Base-by-base conservation (phyloP, 352 stramenopile genomes). In the Phytophthora pluvialis region DNA sequence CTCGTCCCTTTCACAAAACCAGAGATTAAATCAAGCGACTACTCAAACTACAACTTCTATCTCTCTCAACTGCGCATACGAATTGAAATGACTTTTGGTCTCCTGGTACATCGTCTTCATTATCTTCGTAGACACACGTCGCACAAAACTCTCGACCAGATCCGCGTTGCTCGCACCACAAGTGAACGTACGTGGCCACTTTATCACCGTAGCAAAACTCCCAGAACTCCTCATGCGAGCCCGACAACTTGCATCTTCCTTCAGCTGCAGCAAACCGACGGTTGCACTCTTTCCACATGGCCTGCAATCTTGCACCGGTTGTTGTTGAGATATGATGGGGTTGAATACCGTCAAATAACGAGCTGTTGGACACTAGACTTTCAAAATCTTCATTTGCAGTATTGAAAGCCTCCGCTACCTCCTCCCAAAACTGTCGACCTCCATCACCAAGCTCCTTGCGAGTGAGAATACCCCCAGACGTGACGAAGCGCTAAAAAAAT, bases 401-500 rank as follows among this genome's bases (percentile, higher is more conserved):
- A n/a, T n/a, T n/a, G n/a, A n/a, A n/a, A n/a, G n/a, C n/a, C n/a
- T n/a, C n/a, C n/a, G n/a, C n/a, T n/a, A n/a, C n/a, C n/a, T n/a
- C n/a, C n/a, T n/a, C n/a, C n/a, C n/a, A n/a, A n/a, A n/a, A n/a
- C n/a, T n/a, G n/a, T n/a, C n/a, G 5, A 0, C 38, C 43, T 9
- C 43, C 25, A 35, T 35, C 43, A 11, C 35, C 43, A 11, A 51
- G 44, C 26, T 38, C 44, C 5, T 12, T 0, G 0, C 43, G 43
- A 36, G 43, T 49, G 21, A 33, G 43, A 3, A n/a, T 18, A 35
- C 38, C 56, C 5, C n/a, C n/a, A n/a, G 45, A 52, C 7, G 3
- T 12, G 9, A 58, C 39, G 25, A 64, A 64, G 10, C 29, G 11
- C 1, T 46, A 6, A 32, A 64, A 64, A 51, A 52, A 39, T 21